Conservation (phyloP, 345 rosid genomes). For the Pistacia atlantica region DNA sequence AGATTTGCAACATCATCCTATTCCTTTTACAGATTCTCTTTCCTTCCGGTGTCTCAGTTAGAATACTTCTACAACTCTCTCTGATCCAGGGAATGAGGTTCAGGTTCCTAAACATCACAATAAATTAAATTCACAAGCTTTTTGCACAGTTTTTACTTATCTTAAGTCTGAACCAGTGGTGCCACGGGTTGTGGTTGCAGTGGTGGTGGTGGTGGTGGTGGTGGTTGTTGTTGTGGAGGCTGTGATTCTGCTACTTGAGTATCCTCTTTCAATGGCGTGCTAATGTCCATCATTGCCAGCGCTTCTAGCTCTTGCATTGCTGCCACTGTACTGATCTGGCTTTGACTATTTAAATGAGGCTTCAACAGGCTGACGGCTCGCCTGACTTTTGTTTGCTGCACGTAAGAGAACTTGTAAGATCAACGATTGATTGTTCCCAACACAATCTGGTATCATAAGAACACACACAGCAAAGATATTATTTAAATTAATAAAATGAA, state of each 20-base stretch:
- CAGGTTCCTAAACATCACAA: constrained; percentile 9
- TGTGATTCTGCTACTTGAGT: constrained; percentile 7
- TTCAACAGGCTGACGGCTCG: constrained; percentile 46
- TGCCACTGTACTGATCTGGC: constrained; percentile 31
- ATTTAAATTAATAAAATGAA: too few species aligned
- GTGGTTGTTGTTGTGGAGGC: constrained; percentile 1
- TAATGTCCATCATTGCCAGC: constrained; percentile 50
- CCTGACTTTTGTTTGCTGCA: constrained; percentile 67
- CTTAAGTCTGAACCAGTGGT: not conserved
- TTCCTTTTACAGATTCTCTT: constrained; percentile 19
- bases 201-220: not conserved
- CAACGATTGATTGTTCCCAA: not conserved
- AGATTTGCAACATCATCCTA: constrained; percentile 24
- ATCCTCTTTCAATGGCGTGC: constrained; percentile 35
- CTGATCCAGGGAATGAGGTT: not conserved
- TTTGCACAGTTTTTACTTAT: not conserved
- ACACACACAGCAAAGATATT: not conserved
- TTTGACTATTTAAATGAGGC: constrained; percentile 40
- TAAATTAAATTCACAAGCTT: constrained; percentile 13
- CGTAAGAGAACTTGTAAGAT: constrained; percentile 14
- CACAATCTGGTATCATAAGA: not conserved
- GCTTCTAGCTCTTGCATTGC: constrained; percentile 71
- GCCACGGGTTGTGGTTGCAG: not conserved
- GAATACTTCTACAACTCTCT: constrained; percentile 26
- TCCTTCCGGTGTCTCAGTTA: constrained; percentile 17